Base-by-base conservation (phyloP, 495 filamentous ascomycete species). In the Rhypophila decipiens region DNA sequence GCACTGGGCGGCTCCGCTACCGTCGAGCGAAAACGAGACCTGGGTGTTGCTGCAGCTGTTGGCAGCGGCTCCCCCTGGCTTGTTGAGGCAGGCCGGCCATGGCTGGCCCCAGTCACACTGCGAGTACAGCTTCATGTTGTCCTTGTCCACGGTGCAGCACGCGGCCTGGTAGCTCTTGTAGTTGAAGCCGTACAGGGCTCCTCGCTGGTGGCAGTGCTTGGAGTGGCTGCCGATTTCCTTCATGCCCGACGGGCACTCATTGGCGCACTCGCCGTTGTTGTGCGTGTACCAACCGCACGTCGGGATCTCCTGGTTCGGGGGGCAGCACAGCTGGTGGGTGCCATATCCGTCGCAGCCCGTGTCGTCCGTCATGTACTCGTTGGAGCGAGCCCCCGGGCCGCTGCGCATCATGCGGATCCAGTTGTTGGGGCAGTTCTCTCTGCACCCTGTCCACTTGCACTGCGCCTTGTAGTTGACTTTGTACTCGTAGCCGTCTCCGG, bases 351-450 rank as follows among this genome's bases (percentile, higher is more conserved):
- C 29, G 43, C 43, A 46, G 31, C 31, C n/a, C 29, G 10, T 4
- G 5, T 24, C 39, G 43, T 29, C 24, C 18, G 43, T 38, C 42
- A 55, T 38, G 39, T 44, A 24, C 31, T 45, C 36, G 19, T 39
- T 34, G 15, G 44, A 2, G 2, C 21, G 37, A 2, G 41, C 23
- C n/a, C 29, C 36, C 2, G 39, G 18, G 39, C 24, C 39, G 19
- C 4, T 7, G 10, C 39, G 39, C 18, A 4, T 8, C 39, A 41
- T 18, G 17, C 11, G 4, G 3, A 5, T 10, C 19, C 21, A 41
- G 4, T 21, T 21, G 4, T 17, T 5, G 5, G 39, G 39, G 24
- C 39, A 41, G 18, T 10, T n/a, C 39, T 41, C 19, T 17, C 39
- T 21, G 39, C 39, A 41, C 17, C 24, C 24, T 17, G 39, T 7